A percentile compares a stretch with the other conserved stretches of the same genome.
These are phyloP conservation scores for Arxiozyma heterogenica DNA, from an alignment of 1,139 yeast genomes.

Conservation along the genomic window DNA sequence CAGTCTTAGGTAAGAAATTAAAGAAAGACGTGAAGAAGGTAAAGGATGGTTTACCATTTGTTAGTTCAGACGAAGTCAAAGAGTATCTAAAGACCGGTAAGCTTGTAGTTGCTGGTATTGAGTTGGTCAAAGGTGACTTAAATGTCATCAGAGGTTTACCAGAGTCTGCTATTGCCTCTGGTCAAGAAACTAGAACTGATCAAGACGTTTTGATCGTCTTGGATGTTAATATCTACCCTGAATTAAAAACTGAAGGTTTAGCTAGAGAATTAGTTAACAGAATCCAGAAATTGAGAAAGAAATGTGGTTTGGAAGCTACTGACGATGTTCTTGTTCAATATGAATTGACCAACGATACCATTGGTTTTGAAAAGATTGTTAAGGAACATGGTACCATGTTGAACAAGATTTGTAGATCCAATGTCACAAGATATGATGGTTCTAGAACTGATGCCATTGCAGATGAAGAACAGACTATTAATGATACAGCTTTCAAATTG, in stretches of 20 bases:
- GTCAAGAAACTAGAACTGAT: constrained; percentile 80
- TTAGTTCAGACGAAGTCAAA: constrained; percentile 77
- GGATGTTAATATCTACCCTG: constrained; percentile 82
- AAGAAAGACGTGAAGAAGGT: constrained; percentile 91
- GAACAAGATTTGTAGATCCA: constrained; percentile 62
- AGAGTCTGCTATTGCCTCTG: constrained; percentile 49
- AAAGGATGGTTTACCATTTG: constrained; percentile 80
- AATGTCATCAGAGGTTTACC: constrained; percentile 86
- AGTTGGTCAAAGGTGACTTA: constrained; percentile 76
- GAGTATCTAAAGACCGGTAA: constrained; percentile 63
- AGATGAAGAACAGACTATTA: constrained; percentile 85
- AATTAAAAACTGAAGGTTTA: constrained; percentile 83
- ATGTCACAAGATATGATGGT: constrained; percentile 31
- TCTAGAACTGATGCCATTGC: constrained; percentile 46
- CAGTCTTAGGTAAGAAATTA: constrained; percentile 92
- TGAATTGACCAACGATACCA: constrained; percentile 58
- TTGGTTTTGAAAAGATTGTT: constrained; percentile 58
- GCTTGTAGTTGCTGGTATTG: constrained; percentile 81
- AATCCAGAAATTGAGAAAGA: constrained; percentile 95
- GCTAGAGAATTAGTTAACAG: constrained; percentile 96
- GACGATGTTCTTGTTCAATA: constrained; percentile 91
- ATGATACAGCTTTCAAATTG: constrained; percentile 73
- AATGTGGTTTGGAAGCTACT: constrained; percentile 88
- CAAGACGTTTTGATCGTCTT: constrained; percentile 80
- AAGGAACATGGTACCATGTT: constrained; percentile 57